A percentile compares a stretch with the other conserved stretches of the same genome.
Evolutionary conservation across 2,329 filamentous ascomycete genomes (phyloP).

Genomic region (Trichoderma lentiforme): DNA sequence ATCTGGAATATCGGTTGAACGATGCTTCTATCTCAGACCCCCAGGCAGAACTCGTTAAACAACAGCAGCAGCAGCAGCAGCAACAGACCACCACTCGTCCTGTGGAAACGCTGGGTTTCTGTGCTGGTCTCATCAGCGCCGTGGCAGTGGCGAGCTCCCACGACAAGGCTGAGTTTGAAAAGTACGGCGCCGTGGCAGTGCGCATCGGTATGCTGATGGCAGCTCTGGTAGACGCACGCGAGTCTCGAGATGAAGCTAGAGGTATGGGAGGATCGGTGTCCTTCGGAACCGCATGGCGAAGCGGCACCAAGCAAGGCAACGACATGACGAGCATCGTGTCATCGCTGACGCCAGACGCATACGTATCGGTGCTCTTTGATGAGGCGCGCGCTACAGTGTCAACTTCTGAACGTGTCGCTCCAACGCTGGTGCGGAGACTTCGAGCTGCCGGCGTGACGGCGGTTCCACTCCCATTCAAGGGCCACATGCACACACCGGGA

Average conservation of each 20-base stretch:
- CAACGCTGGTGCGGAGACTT: background rate
- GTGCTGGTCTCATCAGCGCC: background rate
- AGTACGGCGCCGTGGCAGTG: background rate
- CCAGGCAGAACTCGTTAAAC: background rate
- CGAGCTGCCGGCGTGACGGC: background rate
- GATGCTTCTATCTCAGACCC: background rate
- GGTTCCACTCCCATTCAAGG: background rate
- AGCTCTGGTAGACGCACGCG: background rate
- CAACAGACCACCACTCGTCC: background rate
- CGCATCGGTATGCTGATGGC: background rate
- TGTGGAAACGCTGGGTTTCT: background rate
- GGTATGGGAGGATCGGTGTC: background rate
- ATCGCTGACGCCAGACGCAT: background rate
- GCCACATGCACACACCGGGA: background rate
- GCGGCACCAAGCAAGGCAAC: background rate
- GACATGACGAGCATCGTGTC: background rate
- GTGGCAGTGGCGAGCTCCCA: background rate
- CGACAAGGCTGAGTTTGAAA: background rate
- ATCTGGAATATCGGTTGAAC: background rate
- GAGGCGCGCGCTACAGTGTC: background rate
- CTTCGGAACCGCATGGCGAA: background rate
- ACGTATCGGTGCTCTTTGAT: background rate
- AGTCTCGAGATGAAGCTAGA: background rate
- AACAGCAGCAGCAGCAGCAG: background rate
- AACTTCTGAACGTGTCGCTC: background rate